Percentiles rank a stretch among this genome's conserved stretches.
Conservation (phyloP, 148 eudicot genomes). For the Amaranthus palmeri region DNA sequence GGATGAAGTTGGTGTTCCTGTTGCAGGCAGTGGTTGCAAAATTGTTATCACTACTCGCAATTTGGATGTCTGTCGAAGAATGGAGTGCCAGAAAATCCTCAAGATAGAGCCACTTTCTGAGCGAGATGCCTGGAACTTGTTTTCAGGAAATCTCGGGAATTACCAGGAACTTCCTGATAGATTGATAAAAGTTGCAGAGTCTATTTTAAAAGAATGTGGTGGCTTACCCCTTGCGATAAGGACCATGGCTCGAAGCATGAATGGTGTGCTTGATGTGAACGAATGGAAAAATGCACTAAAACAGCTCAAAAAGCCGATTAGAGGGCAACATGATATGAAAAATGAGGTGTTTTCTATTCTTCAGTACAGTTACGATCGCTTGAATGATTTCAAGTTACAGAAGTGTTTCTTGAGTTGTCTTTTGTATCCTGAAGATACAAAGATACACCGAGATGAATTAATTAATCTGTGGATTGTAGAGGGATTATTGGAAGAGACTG, state of each 20-base stretch:
- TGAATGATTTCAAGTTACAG: constrained; percentile 22
- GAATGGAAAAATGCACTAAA: constrained; percentile 11
- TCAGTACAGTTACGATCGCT: constrained; percentile 14
- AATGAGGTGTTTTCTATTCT: constrained; percentile 20
- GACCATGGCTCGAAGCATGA: constrained; percentile 19
- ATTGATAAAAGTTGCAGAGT: not conserved
- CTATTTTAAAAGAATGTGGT: constrained; percentile 11
- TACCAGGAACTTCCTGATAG: not conserved
- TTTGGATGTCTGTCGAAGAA: constrained; percentile 13
- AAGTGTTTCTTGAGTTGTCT: constrained; percentile 27
- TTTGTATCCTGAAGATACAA: constrained; percentile 22
- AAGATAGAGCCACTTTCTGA: constrained; percentile 9
- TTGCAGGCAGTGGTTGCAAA: constrained; percentile 5
- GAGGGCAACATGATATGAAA: constrained; percentile 24
- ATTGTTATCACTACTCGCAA: constrained; percentile 6
- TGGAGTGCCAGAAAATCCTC: constrained; percentile 10
- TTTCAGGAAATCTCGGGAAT: not conserved
- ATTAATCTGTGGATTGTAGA: constrained; percentile 20
- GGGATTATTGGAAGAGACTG: constrained; percentile 22
- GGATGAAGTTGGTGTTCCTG: constrained; percentile 16
- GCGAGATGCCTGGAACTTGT: constrained; percentile 15
- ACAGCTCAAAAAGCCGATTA: not conserved
- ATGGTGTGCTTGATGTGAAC: not conserved
- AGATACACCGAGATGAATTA: constrained; percentile 18
- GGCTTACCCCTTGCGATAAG: constrained; percentile 19